Evolutionary conservation across 192 early-diverging fungal species (phyloP), one percentile per base, ranked within the genome.

Genomic region (Backusella luteola): DNA sequence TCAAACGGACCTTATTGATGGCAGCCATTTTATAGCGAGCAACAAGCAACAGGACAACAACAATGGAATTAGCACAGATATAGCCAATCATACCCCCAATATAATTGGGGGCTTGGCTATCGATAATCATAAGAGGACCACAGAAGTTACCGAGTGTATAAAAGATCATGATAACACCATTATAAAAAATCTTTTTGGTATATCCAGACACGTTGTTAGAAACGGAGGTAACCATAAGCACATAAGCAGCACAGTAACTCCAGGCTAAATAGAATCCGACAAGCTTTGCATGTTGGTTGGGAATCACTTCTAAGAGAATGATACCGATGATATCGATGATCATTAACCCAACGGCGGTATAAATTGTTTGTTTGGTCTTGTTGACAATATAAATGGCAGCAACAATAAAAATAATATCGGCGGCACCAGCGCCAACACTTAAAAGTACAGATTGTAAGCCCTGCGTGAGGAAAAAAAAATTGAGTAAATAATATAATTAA

Each of bases 81-180:
- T 68, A 80, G 21, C 71, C 67, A 2, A 77, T 5, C 71, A 76
- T 71, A 44, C 79, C 79, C 32, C 75, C 71, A 12, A 76, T 56
- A 34, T 80, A 80, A 8, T 15, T 3, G 29, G 79, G 79, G 2
- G 68, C 53, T 49, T 80, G 70, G 36, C 59, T 76, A 4, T 53
- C 34, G 15, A 72, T 34, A 74, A 80, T 80, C 19, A 80, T 66
- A 21, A 72, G 41, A 6, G 79, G 79, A 9, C 74, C 79, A 42
- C 71, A 35, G 36, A 76, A 67, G 35, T 72, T 76, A 39, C 79
- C 79, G 23, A 76, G 59, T 2, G 75, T 76, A 49, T 76, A 73
- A 15, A 76, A 75, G 19, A 79, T 44, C 44, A 79, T 69, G 17
- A 74, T 34, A 6, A 36, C 68, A 66, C 66, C 53, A 32, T 74